phyloP scores from a whole-genome alignment of 2,329 filamentous ascomycete species.

The Diaporthe sp. region DNA sequence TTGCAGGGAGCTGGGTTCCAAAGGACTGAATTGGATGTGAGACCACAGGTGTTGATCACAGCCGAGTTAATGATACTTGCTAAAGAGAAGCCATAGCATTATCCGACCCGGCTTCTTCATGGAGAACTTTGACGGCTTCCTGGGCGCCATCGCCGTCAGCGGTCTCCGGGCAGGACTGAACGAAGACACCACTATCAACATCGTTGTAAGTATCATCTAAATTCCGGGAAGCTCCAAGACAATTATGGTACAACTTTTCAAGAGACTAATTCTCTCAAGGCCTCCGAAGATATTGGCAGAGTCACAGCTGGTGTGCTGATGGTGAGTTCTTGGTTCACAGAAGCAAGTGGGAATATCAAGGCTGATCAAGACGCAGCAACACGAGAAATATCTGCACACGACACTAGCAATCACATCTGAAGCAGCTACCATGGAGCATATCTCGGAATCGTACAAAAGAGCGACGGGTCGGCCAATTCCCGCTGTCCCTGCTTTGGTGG shows the following conservation, averaged over 20 bases:
- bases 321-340: not conserved
- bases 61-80: no score
- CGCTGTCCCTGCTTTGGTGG: not conserved
- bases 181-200: not conserved
- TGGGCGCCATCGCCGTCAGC: not conserved
- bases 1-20: not conserved
- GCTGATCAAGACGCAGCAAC: not conserved
- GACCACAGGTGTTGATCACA: no score
- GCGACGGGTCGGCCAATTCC: slow-evolving; percentile 3
- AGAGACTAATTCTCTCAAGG: not conserved
- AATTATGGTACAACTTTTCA: no score
- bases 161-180: not conserved
- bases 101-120: slow-evolving; percentile 3
- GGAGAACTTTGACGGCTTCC: slow-evolving; percentile 9
- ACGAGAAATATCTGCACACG: not conserved
- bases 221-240: no score
- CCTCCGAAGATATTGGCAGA: slow-evolving; percentile 6
- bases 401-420: not conserved
- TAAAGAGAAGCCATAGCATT: not conserved
- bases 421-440: slow-evolving; percentile 2
- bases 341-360: no score
- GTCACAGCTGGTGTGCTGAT: not conserved
- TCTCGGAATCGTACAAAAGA: not conserved
- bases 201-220: no score
- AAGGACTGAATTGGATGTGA: slow-evolving; percentile 3